These are phyloP conservation scores for Fusarium sambucinum DNA, from an alignment of 2,329 filamentous ascomycete species.

Conservation along the genomic window DNA sequence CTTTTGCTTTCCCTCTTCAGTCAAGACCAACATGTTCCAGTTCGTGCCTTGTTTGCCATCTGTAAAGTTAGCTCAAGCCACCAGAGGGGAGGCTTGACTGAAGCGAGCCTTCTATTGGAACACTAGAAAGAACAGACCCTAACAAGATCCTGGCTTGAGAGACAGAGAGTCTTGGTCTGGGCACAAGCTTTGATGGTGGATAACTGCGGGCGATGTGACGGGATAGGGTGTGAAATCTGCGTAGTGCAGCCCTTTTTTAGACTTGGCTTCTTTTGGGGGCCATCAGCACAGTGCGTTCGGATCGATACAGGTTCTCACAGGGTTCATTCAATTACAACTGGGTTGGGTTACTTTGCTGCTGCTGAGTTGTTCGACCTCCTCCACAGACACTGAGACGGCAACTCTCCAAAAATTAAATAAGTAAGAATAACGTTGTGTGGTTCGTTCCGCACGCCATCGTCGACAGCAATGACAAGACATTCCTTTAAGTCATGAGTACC, in stretches of 20 bases:
- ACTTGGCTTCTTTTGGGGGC: background rate
- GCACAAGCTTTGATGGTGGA: constrained; percentile 43
- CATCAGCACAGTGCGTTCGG: constrained; percentile 19
- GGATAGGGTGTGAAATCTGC: constrained; percentile 25
- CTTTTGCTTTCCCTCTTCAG: constrained; percentile 5
- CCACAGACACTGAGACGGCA: constrained; percentile 2
- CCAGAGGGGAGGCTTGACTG: background rate
- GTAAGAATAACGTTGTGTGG: constrained; percentile 27
- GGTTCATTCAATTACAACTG: constrained; percentile 12
- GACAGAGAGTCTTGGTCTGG: constrained; percentile 16
- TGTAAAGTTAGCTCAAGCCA: constrained; percentile 27
- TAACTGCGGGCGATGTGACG: constrained; percentile 34
- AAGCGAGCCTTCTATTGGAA: constrained; percentile 29
- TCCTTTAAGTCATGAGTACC: constrained; percentile 7
- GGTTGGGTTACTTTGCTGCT: constrained; percentile 38
- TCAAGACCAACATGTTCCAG: too few relatives aligned
- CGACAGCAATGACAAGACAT: constrained; percentile 34
- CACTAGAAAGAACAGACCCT: constrained; percentile 6
- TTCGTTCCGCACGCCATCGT: constrained; percentile 38
- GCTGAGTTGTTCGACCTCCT: constrained; percentile 22
- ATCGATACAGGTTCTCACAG: constrained; percentile 30
- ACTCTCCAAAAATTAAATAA: constrained; percentile 2
- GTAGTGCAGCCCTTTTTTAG: constrained; percentile 40
- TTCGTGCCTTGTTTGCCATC: constrained; percentile 19
- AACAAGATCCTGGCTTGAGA: constrained; percentile 12